Conservation (phyloP, 441 rosid species). For the Theobroma grandiflorum region DNA sequence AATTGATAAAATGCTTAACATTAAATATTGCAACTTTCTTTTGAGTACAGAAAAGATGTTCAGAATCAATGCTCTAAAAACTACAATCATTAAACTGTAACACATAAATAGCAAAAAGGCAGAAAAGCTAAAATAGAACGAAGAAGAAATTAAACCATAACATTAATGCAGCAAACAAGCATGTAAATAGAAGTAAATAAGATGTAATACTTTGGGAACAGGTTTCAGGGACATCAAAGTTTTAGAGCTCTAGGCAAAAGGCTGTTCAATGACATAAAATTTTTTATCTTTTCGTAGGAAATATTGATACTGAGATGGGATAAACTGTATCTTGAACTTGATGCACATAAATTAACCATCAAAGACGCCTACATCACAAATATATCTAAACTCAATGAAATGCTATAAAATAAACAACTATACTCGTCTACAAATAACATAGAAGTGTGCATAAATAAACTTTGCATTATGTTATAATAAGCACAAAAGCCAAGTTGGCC, state of each 20-base stretch:
- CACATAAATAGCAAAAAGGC: conserved; percentile 16
- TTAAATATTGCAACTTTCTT: conserved; percentile 5
- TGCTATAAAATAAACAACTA: background rate
- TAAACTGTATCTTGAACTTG: conserved; percentile 1
- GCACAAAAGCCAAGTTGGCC: background rate
- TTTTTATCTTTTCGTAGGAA: background rate
- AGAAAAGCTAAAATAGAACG: background rate
- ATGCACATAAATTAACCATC: background rate
- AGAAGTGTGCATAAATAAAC: conserved; percentile 9
- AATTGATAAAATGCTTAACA: background rate
- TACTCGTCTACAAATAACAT: background rate
- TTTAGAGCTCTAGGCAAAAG: background rate
- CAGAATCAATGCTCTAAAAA: background rate
- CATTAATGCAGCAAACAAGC: background rate
- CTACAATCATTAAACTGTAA: background rate
- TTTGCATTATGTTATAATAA: background rate
- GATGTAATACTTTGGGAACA: background rate
- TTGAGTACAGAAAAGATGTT: background rate
- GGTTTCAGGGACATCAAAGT: background rate
- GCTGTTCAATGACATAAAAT: background rate
- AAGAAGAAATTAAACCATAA: conserved; percentile 6
- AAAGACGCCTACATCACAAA: background rate
- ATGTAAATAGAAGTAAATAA: background rate
- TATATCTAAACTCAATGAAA: background rate
- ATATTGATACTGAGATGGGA: conserved; percentile 13